phyloP scores from a whole-genome alignment of 495 filamentous ascomycete species.

The Lentithecium fluviatile region DNA sequence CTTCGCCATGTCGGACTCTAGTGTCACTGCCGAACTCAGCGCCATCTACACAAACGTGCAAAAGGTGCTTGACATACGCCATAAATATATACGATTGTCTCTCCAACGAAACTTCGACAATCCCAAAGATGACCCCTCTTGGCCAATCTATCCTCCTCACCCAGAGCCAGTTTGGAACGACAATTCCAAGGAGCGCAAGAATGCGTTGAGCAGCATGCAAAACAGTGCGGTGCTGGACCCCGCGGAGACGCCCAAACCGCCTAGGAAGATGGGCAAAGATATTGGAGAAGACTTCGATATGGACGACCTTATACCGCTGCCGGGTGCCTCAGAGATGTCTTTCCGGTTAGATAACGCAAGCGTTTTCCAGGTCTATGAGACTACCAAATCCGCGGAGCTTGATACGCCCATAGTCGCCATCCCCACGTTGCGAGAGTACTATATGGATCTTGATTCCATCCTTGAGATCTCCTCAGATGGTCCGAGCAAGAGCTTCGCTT shows the following conservation, averaged over 20 bases:
- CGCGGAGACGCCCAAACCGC: constrained; percentile 35
- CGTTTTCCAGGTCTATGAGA: constrained; percentile 88
- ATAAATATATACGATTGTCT: constrained; percentile 87
- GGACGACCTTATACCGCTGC: constrained; percentile 69
- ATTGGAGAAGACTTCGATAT: constrained; percentile 91
- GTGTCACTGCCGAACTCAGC: constrained; percentile 76
- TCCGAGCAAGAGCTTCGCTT: constrained; percentile 95
- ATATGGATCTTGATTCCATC: constrained; percentile 88
- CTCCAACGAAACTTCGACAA: constrained; percentile 77
- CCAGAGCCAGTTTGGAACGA: constrained; percentile 83
- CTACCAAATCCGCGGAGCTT: constrained; percentile 56
- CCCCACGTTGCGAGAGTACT: constrained; percentile 88
- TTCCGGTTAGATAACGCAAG: constrained; percentile 79
- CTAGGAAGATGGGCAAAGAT: constrained; percentile 80
- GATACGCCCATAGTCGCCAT: constrained; percentile 71
- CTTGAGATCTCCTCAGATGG: constrained; percentile 86
- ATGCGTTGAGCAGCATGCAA: constrained; percentile 48
- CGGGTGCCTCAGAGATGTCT: constrained; percentile 63
- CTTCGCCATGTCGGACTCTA: constrained; percentile 60
- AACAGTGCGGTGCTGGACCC: constrained; percentile 53
- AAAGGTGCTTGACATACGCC: constrained; percentile 75
- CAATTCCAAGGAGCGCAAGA: constrained; percentile 57
- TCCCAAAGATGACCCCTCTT: constrained; percentile 77
- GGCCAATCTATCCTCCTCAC: constrained; percentile 87
- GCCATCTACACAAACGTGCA: constrained; percentile 86